Evolutionary conservation across 345 rosid species (phyloP), one percentile per base, ranked within the genome.

Genomic region (Camelina neglecta): DNA sequence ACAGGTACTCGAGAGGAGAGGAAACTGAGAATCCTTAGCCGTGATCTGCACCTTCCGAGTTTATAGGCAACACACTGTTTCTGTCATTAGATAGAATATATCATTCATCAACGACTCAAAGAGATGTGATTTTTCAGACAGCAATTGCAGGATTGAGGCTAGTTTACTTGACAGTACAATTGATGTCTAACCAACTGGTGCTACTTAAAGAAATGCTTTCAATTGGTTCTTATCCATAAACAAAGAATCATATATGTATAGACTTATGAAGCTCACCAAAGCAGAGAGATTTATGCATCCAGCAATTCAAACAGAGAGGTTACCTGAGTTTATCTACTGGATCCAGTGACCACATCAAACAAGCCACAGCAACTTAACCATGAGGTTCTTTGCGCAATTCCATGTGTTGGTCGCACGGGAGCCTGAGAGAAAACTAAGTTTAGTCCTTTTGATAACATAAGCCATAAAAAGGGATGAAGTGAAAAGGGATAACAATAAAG

Each of bases 351-450:
- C 68, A 75, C 81, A 75, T 94, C 96, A 80, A 92, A 83, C 85
- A 94, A 79, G 75, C 98, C 98, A 36, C 98, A 94, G 69, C 97
- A 94, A 82, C 84, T 81, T 50, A 87, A 71, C 85, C 86, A 86
- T 12, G 87, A 89, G 35, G 89, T 85, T 78, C 87, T 87, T 80
- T 84, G 76, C 31, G 75, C 80, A 69, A 78, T 58, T 50, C 74
- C 86, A 71, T 88, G 87, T 64, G 83, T 80, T 45, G 83, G 38
- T 59, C 72, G 69, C 67, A 80, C 60, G 15, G 73, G 77, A 73
- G 85, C 86, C 99, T 92, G 88, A 75, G 69, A 55, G 47, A 74
- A 73, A 38, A 66, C 44, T 24, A 6, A 66, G 53, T 48, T 59
- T 36, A 69, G 67, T 65, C 41, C 35, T 53, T 64, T 53, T 23